Conservation (phyloP, 805 yeast species). For the Metschnikowia noctiluminum region DNA sequence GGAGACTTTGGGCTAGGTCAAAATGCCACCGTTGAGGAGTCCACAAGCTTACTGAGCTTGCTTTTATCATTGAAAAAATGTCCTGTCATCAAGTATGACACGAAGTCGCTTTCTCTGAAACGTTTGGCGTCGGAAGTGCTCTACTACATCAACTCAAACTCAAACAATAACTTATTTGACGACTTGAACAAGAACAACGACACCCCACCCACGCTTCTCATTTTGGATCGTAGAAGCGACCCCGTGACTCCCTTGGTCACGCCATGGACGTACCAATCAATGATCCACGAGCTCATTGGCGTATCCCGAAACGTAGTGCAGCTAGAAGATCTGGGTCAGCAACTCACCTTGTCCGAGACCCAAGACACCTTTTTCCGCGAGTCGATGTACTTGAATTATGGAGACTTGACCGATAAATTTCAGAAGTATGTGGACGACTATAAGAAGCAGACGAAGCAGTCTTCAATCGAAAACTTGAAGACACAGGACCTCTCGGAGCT, state of each 20-base stretch:
- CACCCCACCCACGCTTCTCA: slow-evolving; percentile 66
- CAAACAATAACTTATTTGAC: slow-evolving; percentile 63
- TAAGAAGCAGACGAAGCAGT: slow-evolving; percentile 73
- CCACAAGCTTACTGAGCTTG: slow-evolving; percentile 46
- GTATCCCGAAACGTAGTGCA: slow-evolving; percentile 79
- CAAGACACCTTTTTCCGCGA: slow-evolving; percentile 74
- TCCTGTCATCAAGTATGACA: slow-evolving; percentile 78
- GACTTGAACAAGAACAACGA: slow-evolving; percentile 54
- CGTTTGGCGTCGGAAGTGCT: slow-evolving; percentile 67
- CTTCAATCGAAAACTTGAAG: slow-evolving; percentile 55
- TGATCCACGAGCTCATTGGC: slow-evolving; percentile 91
- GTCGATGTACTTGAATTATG: slow-evolving; percentile 86
- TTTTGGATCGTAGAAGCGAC: slow-evolving; percentile 83
- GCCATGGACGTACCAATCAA: slow-evolving; percentile 98
- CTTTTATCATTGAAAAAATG: slow-evolving; percentile 69
- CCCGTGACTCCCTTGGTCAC: slow-evolving; percentile 88
- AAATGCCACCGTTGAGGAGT: slow-evolving; percentile 35
- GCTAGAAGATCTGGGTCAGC: slow-evolving; percentile 50
- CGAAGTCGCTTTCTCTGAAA: slow-evolving; percentile 59
- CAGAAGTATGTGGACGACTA: slow-evolving; percentile 81
- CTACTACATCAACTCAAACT: slow-evolving; percentile 52
- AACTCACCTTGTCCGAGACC: slow-evolving; percentile 51
- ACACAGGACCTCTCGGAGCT: slow-evolving; percentile 74
- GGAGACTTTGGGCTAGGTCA: slow-evolving; percentile 20
- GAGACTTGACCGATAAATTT: slow-evolving; percentile 86